A percentile compares a stretch with the other conserved stretches of the same genome.
Conservation (phyloP, 2,329 filamentous ascomycete genomes). For the Clarireedia hainanense region DNA sequence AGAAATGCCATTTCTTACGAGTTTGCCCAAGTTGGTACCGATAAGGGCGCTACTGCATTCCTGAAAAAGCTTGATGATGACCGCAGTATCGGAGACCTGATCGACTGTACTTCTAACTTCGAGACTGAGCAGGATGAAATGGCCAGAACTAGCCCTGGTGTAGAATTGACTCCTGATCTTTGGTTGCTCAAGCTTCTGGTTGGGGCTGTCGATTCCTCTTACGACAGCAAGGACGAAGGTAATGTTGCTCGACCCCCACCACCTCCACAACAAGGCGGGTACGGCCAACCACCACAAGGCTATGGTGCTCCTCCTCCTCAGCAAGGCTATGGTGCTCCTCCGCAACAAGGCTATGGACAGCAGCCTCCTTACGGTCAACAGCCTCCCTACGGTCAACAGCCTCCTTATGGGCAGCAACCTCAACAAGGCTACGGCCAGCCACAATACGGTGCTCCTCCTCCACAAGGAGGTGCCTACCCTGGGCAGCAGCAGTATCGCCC, state of each 20-base stretch:
- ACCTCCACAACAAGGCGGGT: conserved; percentile 14
- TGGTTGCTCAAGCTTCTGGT: conserved; percentile 49
- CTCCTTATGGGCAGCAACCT: neutral
- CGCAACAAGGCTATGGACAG: conserved; percentile 11
- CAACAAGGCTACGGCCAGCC: neutral
- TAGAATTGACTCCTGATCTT: neutral
- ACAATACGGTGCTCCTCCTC: neutral
- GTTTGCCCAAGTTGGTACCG: conserved; percentile 6
- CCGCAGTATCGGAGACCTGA: conserved; percentile 1
- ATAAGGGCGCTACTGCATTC: neutral
- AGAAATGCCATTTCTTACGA: conserved; percentile 8
- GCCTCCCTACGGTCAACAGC: conserved; percentile 15
- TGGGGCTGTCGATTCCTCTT: conserved; percentile 57
- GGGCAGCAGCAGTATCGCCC: conserved; percentile 6
- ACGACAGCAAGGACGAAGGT: conserved; percentile 55
- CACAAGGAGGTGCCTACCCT: conserved; percentile 3
- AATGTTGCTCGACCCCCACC: neutral
- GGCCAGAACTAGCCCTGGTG: neutral
- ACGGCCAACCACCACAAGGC: conserved; percentile 16
- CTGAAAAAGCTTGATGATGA: conserved; percentile 6
- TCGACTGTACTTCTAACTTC: conserved; percentile 7
- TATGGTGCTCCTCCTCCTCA: conserved; percentile 1
- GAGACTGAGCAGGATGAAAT: conserved; percentile 8
- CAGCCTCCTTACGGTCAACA: conserved; percentile 23
- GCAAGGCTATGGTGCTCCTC: conserved; percentile 21